Evolutionary conservation across 306 rosid species (phyloP), one percentile per base, ranked within the genome.

Genomic region (Ochetophila trinervis): DNA sequence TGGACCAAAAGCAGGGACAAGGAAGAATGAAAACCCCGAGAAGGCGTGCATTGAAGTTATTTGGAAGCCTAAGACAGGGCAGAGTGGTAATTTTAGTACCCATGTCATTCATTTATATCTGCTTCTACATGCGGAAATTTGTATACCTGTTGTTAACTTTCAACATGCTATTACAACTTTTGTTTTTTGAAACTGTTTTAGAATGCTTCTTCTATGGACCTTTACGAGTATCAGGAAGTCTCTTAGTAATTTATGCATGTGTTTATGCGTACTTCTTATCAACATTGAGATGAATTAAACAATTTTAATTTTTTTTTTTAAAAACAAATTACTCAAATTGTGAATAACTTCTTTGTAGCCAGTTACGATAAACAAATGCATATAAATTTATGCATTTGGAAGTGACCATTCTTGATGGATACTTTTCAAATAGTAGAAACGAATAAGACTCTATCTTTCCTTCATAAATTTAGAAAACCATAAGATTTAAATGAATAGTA

Each of bases 1-100:
- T 18, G 93, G 95, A 20, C 89, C 95, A 49, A 92, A 85, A 78
- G 93, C 89, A 0, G 95, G 98, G 53, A 86, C 89, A 13, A 87
- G 75, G 88, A 92, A 89, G 88, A 87, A 84, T 50, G 98, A 92
- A 62, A 89, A 87, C 76, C 95, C 98, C 0, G 95, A 87, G 72
- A 92, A 84, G 64, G 93, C 96, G 67, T 92, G 86, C 70, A 68
- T 92, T 82, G 98, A 92, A 75, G 85, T 92, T 76, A 82, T 92
- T 80, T 92, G 96, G 98, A 92, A 92, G 70, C 91, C 95, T 12
- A 89, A 84, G 68, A 87, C 98, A 13, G 98, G 98, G 59, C 93
- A 87, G 18, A 82, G 78, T 72, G 93, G 96, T 89, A 40, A 54
- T 66, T 11, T 45, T 49, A 19, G 8, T 5, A 49, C 13, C 18